A percentile compares a stretch with the other conserved stretches of the same genome.
Evolutionary conservation across 805 yeast species (phyloP).

Genomic region (Yarrowia sp.): DNA sequence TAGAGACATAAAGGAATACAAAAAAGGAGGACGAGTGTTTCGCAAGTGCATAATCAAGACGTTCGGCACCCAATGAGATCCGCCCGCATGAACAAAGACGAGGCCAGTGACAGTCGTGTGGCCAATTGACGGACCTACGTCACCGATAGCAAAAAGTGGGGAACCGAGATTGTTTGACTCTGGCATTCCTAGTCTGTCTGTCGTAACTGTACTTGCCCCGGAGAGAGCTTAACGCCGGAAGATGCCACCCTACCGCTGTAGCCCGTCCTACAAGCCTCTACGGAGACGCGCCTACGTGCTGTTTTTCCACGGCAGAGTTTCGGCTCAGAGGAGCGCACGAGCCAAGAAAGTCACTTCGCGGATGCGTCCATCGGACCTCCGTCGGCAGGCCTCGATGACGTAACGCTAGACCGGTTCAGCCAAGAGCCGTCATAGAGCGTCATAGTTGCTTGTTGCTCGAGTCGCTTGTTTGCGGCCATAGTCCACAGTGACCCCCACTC

Average conservation of each 20-base stretch:
- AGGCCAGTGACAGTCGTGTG: too few species aligned
- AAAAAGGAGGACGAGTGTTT: background rate
- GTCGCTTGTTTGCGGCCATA: too few species aligned
- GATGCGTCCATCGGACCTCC: conserved; percentile 16
- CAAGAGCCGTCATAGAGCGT: too few species aligned
- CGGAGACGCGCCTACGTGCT: too few species aligned
- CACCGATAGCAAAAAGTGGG: background rate
- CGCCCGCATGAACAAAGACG: conserved; percentile 15
- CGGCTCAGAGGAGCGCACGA: background rate
- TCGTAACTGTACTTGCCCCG: conserved; percentile 22
- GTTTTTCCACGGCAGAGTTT: conserved; percentile 13
- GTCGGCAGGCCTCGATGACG: conserved; percentile 5
- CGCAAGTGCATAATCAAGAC: conserved; percentile 18
- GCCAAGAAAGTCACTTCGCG: conserved; percentile 1
- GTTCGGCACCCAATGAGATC: conserved; percentile 15
- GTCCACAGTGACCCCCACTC: conserved; percentile 10
- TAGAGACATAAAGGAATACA: background rate
- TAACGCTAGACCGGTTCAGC: too few species aligned
- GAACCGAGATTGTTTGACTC: background rate
- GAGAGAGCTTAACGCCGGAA: too few species aligned
- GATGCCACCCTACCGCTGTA: too few species aligned
- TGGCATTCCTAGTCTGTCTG: background rate
- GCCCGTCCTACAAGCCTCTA: too few species aligned
- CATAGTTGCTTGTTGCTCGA: too few species aligned
- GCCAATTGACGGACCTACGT: background rate